A percentile compares a stretch with the other conserved stretches of the same genome.
phyloP scores from a whole-genome alignment of 345 rosid genomes.

The Arabidopsis suecica region DNA sequence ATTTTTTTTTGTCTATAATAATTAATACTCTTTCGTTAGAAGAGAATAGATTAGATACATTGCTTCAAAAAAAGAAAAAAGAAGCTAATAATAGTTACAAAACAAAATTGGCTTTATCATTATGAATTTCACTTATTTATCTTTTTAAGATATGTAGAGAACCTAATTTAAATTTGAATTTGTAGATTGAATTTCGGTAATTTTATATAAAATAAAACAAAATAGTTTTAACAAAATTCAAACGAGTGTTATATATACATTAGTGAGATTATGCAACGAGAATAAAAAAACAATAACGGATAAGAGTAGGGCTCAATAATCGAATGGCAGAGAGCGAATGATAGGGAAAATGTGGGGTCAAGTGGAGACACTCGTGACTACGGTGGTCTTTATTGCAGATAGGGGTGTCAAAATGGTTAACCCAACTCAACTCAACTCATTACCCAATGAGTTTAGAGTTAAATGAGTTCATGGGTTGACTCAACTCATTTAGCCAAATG shows the following conservation, averaged over 20 bases:
- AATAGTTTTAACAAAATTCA: too few relatives aligned
- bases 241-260: not conserved
- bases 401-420: too few relatives aligned
- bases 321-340: slow-evolving; percentile 31
- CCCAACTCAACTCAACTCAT: too few relatives aligned
- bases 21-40: not conserved
- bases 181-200: not conserved
- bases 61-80: too few relatives aligned
- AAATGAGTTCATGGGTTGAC: too few relatives aligned
- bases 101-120: not conserved
- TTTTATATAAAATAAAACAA: too few relatives aligned
- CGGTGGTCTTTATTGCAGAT: slow-evolving; percentile 46
- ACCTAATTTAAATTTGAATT: not conserved
- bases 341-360: slow-evolving; percentile 33
- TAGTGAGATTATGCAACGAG: not conserved
- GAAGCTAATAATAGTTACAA: not conserved
- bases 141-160: not conserved
- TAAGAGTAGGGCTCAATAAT: slow-evolving; percentile 19
- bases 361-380: slow-evolving; percentile 43
- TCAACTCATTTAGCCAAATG: too few relatives aligned
- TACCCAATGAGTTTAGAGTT: too few relatives aligned
- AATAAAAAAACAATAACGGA: slow-evolving; percentile 5
- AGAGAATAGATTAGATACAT: too few relatives aligned
- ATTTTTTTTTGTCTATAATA: not conserved
- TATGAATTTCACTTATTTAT: not conserved